Base-by-base conservation (phyloP, 495 filamentous ascomycete species). In the Penicillium canariense region DNA sequence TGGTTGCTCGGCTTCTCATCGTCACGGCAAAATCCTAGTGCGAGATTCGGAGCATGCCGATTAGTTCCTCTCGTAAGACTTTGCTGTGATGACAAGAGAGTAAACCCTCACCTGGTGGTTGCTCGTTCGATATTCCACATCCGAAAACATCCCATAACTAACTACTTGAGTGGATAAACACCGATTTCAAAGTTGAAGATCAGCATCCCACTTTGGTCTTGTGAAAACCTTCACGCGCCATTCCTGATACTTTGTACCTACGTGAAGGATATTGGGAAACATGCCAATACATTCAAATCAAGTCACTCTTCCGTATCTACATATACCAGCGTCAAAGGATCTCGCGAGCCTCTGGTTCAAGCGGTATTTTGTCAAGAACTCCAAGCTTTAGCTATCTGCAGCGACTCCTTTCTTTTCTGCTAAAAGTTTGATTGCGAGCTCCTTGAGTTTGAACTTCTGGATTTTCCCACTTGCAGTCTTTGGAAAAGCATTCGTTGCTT, bases 391-490 rank as follows among this genome's bases (percentile, higher is more conserved):
- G 5, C 10, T 50, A 39, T 39, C 15, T 18, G n/a, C 8, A 22
- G 14, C 10, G 32, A n/a, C 23, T 30, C 25, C 28, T 46, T 27
- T 32, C 43, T 32, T 31, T 15, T 75, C 68, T 7, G 68, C 66
- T 28, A 84, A 44, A 28, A 78, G 58, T 54, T 75, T 58, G 22
- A 83, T 57, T 0, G 85, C 87, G 60, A 75, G 68, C 32, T 91
- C 86, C 67, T 80, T 82, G 61, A 98, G 72, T 68, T 89, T 95
- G 71, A 88, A 97, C 70, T 96, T 97, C 75, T 96, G 90, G 36
- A 98, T 94, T 79, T 98, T 98, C 27, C 94, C 94, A 66, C 90
- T 96, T 17, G 90, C 88, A 18, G 94, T 98, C 78, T 96, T 97
- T 7, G 94, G 94, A 62, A 89, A 94, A 8, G 82, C 77, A 0